phyloP scores from a whole-genome alignment of 257 asterid genomes.

The Lithospermum erythrorhizon region DNA sequence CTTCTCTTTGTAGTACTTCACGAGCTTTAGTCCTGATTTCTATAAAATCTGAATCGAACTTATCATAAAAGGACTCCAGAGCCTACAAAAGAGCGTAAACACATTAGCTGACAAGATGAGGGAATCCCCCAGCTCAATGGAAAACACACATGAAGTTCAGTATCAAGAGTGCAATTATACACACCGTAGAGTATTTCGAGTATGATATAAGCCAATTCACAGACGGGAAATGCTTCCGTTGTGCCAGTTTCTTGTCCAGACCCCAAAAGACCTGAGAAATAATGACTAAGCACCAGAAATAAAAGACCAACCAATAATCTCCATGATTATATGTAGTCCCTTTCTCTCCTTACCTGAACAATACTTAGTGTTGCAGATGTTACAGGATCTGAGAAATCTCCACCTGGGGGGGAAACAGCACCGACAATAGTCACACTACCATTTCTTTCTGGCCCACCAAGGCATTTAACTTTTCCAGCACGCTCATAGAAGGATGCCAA shows the following conservation, averaged over 20 bases:
- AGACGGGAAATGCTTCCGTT: conserved; percentile 95
- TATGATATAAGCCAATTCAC: conserved; percentile 99
- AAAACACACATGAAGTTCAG: background rate
- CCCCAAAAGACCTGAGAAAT: conserved; percentile 93
- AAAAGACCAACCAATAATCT: background rate
- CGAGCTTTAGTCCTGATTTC: conserved; percentile 97
- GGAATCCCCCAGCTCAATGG: background rate
- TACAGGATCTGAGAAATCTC: conserved; percentile 99
- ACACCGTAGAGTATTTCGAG: conserved; percentile 92
- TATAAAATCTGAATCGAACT: conserved; percentile 90
- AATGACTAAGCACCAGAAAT: conserved; percentile 9
- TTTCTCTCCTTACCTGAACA: conserved; percentile 54
- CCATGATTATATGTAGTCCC: conserved; percentile 4
- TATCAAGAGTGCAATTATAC: conserved; percentile 5
- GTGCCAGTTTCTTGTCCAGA: conserved; percentile 95
- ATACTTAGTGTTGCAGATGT: conserved; percentile 98
- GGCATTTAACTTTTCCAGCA: conserved; percentile 98
- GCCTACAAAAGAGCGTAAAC: conserved; percentile 39
- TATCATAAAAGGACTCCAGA: conserved; percentile 89
- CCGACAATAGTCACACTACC: conserved; percentile 99
- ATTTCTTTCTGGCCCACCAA: conserved; percentile 96
- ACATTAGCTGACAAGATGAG: background rate
- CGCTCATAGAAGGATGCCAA: conserved; percentile 98
- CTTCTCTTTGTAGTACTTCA: conserved; percentile 98
- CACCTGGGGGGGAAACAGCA: conserved; percentile 99